Evolutionary conservation across 352 stramenopile species (phyloP).

Genomic region (Globisporangium cederbergense): DNA sequence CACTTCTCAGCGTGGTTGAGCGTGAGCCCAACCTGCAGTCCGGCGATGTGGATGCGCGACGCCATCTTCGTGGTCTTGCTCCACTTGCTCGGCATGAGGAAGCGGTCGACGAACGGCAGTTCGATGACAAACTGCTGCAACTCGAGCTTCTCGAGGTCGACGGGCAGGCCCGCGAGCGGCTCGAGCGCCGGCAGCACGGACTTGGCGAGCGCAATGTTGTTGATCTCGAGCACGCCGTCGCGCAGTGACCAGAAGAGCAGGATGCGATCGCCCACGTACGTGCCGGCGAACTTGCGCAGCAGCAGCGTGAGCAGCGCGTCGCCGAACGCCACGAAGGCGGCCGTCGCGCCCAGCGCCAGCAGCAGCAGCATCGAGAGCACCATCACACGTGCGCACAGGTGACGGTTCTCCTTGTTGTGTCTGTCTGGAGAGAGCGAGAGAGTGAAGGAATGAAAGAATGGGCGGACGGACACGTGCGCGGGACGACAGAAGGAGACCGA

Average conservation of each 20-base stretch:
- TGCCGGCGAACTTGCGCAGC: slow-evolving; percentile 38
- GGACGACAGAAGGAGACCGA: neutral
- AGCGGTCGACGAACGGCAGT: slow-evolving; percentile 45
- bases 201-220: slow-evolving; percentile 44
- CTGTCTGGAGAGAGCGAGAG: neutral
- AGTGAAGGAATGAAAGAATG: neutral
- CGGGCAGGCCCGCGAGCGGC: slow-evolving; percentile 52
- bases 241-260: slow-evolving; percentile 59
- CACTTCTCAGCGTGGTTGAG: slow-evolving; percentile 72
- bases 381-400: slow-evolving; percentile 11
- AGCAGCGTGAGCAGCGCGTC: slow-evolving; percentile 60
- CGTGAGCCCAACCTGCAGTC: slow-evolving; percentile 48
- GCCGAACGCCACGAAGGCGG: slow-evolving; percentile 39
- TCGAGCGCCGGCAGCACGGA: slow-evolving; percentile 48
- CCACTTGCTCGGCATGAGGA: slow-evolving; percentile 18
- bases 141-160: slow-evolving; percentile 60
- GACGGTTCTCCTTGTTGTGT: neutral
- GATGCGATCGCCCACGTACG: slow-evolving; percentile 54
- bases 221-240: slow-evolving; percentile 56
- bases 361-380: slow-evolving; percentile 33
- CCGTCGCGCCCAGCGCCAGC: slow-evolving; percentile 23
- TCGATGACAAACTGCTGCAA: slow-evolving; percentile 50
- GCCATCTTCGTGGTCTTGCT: slow-evolving; percentile 24
- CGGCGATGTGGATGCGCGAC: slow-evolving; percentile 51
- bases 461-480: neutral